Evolutionary conservation across 805 yeast genomes (phyloP), one percentile per base, ranked within the genome.

Genomic region (Brettanomyces nanus): DNA sequence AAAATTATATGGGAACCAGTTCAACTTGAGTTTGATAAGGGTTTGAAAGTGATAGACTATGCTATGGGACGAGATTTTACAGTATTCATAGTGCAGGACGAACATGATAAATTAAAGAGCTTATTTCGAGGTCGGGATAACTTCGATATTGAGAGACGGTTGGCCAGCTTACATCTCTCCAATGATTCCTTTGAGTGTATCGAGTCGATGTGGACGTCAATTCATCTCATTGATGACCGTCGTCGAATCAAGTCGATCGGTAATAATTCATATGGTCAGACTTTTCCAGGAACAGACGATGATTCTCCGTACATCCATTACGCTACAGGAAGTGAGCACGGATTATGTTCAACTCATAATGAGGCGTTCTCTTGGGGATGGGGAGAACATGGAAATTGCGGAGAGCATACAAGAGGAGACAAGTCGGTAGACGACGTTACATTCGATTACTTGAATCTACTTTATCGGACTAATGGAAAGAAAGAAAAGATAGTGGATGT

Each of bases 351-450:
- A 6, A 19, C 34, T 5, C 36, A 48, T 1, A n/a, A 32, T 13
- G 35, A 40, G 6, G 79, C 87, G 0, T 62, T 52, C 38, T 71
- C 89, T 2, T 92, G 97, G 97, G 98, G 98, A 1, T 90, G 98
- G 98, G 97, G 96, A 11, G 97, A 92, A 52, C 98, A 90, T 58
- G 98, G 98, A 0, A 90, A 90, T 54, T 90, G 97, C 60, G 95
- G 95, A 0, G 35, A 39, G 53, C 56, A 28, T 22, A 18, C 14
- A 10, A 18, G 33, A 36, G 34, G 15, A 35, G 46, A 3, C 33
- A 41, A 5, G 36, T 21, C 9, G 35, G 46, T 9, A 33, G 56
- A 40, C 27, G 60, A 36, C 34, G 71, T 62, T 33, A 62, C 67
- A 3, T 66, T 58, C 42, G 59, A 56, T 41, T 51, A 58, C 31